Conservation (phyloP, 192 early-diverging fungal species). For the Backusella morwellensis region DNA sequence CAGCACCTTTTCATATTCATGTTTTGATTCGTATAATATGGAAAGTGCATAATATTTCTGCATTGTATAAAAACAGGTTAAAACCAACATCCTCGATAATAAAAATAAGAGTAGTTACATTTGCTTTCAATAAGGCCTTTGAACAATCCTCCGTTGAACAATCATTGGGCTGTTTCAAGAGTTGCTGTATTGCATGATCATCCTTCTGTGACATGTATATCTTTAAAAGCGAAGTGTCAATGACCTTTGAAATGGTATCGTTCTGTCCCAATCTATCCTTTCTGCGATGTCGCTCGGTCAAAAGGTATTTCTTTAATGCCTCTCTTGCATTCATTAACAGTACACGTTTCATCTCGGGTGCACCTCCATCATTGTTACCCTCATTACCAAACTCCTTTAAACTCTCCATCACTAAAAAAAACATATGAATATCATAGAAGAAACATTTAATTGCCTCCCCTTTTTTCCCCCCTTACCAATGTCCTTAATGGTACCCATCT, state of each 20-base stretch:
- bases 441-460: no score
- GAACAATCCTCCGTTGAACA: conserved; percentile 45
- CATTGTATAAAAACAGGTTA: background rate
- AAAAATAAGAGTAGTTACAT: conserved; percentile 33
- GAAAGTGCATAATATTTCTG: conserved; percentile 61
- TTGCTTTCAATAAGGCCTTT: conserved; percentile 40
- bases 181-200: conserved; percentile 19
- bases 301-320: conserved; percentile 53
- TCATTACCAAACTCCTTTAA: conserved; percentile 1
- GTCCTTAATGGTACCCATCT: conserved; percentile 42
- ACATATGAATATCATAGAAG: conserved; percentile 16
- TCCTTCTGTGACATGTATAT: conserved; percentile 37
- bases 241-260: conserved; percentile 22
- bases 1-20: conserved; percentile 45
- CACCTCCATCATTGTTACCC: background rate
- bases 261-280: conserved; percentile 10
- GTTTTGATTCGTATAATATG: conserved; percentile 56
- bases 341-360: conserved; percentile 40
- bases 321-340: conserved; percentile 61
- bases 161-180: conserved; percentile 46
- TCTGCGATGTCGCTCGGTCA: conserved; percentile 33
- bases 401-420: conserved; percentile 16
- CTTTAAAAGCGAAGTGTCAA: conserved; percentile 55
- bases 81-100: background rate
- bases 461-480: conserved; percentile 39